phyloP scores from a whole-genome alignment of 176 grass and related monocot genomes.

The Hyparrhenia diplandra region DNA sequence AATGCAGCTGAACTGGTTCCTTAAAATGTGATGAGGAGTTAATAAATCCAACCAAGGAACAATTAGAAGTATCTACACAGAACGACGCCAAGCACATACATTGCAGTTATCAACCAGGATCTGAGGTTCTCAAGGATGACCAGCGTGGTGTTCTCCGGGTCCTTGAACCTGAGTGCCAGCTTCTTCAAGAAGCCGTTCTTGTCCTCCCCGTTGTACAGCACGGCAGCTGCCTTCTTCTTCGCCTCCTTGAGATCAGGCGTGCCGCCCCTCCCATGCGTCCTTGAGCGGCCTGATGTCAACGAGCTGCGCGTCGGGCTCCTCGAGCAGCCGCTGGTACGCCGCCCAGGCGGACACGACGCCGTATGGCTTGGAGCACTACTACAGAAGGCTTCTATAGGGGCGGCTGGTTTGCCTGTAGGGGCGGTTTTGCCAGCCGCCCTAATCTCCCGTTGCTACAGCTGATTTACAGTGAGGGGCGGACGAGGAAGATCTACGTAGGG shows the following conservation, averaged over 20 bases:
- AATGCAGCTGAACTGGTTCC: not conserved
- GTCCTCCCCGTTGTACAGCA: constrained; percentile 70
- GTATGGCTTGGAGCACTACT: constrained; percentile 59
- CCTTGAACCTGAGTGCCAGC: constrained; percentile 64
- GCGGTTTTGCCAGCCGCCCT: no score
- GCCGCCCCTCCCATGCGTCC: constrained; percentile 52
- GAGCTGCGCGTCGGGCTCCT: constrained; percentile 63
- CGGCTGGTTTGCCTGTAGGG: no score
- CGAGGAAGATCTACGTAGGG: no score
- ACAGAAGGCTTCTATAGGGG: no score
- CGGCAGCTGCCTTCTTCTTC: constrained; percentile 67
- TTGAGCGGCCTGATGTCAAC: constrained; percentile 79
- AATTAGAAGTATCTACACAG: not conserved
- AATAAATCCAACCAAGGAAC: not conserved
- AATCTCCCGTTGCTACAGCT: no score
- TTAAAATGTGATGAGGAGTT: not conserved
- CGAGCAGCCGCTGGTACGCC: constrained; percentile 60
- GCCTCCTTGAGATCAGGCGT: constrained; percentile 51
- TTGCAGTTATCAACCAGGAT: not conserved
- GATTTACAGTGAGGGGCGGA: no score
- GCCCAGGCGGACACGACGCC: constrained; percentile 35
- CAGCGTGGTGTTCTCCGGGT: constrained; percentile 81
- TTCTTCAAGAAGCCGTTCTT: constrained; percentile 87
- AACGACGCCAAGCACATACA: constrained; percentile 27
- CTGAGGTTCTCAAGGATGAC: constrained; percentile 55